Evolutionary conservation across 306 rosid species (phyloP).

Genomic region (Prunus mongolica): DNA sequence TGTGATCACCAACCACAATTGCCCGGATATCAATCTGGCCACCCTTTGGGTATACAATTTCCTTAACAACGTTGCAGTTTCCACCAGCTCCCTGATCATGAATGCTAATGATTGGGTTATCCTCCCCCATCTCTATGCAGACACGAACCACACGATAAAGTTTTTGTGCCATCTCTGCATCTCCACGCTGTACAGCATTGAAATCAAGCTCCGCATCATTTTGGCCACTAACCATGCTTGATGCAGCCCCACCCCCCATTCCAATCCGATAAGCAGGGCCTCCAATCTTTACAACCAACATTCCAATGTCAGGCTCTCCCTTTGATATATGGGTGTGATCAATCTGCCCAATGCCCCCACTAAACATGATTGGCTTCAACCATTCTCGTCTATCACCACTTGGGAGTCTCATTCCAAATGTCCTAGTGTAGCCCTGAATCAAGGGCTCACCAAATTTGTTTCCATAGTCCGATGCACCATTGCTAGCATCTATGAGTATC

Average conservation of each 20-base stretch:
- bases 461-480: conserved; percentile 95
- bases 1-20: conserved; percentile 80
- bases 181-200: conserved; percentile 95
- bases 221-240: conserved; percentile 98
- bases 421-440: conserved; percentile 92
- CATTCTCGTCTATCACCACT: conserved; percentile 93
- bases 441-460: conserved; percentile 98
- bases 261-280: conserved; percentile 97
- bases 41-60: conserved; percentile 75
- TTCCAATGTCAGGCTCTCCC: conserved; percentile 83
- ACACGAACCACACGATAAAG: conserved; percentile 89
- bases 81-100: conserved; percentile 99
- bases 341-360: conserved; percentile 90
- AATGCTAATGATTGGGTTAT: conserved; percentile 81
- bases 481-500: conserved; percentile 80
- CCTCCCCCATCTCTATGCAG: conserved; percentile 88
- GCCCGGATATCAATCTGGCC: conserved; percentile 74
- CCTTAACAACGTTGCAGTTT: conserved; percentile 90
- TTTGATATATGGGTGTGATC: conserved; percentile 74
- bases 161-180: conserved; percentile 97
- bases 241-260: conserved; percentile 97
- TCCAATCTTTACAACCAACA: conserved; percentile 92
- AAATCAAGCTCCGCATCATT: conserved; percentile 92
- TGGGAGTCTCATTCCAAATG: conserved; percentile 93
- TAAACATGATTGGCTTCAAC: conserved; percentile 97